Base-by-base conservation (phyloP, 768 basidiomycete genomes). In the Hirschioporus abietinus region DNA sequence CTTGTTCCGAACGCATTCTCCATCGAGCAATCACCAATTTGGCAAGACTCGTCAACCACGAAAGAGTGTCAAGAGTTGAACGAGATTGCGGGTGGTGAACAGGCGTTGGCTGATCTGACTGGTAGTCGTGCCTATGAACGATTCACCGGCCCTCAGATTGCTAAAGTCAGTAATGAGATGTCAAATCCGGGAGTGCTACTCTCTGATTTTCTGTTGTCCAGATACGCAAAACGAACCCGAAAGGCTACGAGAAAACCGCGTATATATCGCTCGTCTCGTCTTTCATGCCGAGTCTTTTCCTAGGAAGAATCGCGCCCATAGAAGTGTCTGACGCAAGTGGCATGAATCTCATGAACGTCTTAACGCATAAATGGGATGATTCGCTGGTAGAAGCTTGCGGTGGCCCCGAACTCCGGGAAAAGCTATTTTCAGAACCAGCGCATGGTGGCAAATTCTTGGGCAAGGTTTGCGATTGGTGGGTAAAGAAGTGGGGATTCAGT, bases 251-350 rank as follows among this genome's bases (percentile, higher is more conserved):
- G 26, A 76, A 78, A 0, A 92, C 92, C 20, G 78, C 82, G 24
- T 82, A 86, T 42, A 88, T 96, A 58, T 91, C 90, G 8, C 82
- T 96, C 35, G 88, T 95, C 8, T 92, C 91, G 15, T 92, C 90
- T 20, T 94, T 92, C 78, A 79, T 94, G 67, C 84, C 92, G 4
- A 93, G 93, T 0, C 75, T 96, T n/a, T 89, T 95, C 74, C 80
- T 93, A 62, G 91, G 92, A 3, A 76, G 78, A 63, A 84, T 94
- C 69, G 90, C 89, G 10, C 90, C 92, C 0, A 88, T 93, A 64
- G 94, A 96, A 71, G 86, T 89, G n/a, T 88, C 88, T 26, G 94
- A 95, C 75, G 92, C 92, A 1, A 93, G 91, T 73, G 94, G 94
- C 0, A 95, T 93, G 92, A 95, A 95, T 73, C 78, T 95, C 30